Evolutionary conservation across 106 monocot genomes (phyloP), one percentile per base, ranked within the genome.

Genomic region (Allium sativum): DNA sequence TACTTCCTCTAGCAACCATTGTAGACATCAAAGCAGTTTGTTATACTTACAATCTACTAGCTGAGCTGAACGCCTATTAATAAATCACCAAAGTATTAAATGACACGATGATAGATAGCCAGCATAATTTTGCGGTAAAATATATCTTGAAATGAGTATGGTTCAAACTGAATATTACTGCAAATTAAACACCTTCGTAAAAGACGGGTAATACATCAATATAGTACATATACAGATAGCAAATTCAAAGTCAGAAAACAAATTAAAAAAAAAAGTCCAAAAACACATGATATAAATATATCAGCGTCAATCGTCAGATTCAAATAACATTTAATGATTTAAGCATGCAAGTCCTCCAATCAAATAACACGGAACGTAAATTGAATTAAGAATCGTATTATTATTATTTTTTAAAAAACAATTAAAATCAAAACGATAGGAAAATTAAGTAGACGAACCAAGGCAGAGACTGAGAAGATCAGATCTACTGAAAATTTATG

Each of bases 1-100:
- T 74, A 31, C 62, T 48, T 62, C 68, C 76, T 15, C 53, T 59
- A 61, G 73, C 76, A 59, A 84, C 76, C 81, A 84, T 74, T 48
- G 88, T 51, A 56, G 80, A 77, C 80, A 83, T 65, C 42, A 42
- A 48, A 62, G 14, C 45, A 62, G 48, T 43, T 15, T 42, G 15
- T 42, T 9, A 45, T 44, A 44, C 17, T 45, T 40, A 40, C 58
- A 58, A 58, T 58, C 44, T 14, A 60, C 43, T 43, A 43, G 18
- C 44, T 44, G 22, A 50, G 11, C 48, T 50, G 15, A 50, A 2
- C 15, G 1, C 48, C 48, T 50, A 50, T 44, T 17, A 60, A 60
- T 60, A 44, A 3, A 44, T 42, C 44, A 44, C 10, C 42, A 60
- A 40, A 7, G 12, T 40, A 19, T 58, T 7, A 17, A 20, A 20